Base-by-base conservation (phyloP, 495 filamentous ascomycete genomes). In the Cercophora scortea region DNA sequence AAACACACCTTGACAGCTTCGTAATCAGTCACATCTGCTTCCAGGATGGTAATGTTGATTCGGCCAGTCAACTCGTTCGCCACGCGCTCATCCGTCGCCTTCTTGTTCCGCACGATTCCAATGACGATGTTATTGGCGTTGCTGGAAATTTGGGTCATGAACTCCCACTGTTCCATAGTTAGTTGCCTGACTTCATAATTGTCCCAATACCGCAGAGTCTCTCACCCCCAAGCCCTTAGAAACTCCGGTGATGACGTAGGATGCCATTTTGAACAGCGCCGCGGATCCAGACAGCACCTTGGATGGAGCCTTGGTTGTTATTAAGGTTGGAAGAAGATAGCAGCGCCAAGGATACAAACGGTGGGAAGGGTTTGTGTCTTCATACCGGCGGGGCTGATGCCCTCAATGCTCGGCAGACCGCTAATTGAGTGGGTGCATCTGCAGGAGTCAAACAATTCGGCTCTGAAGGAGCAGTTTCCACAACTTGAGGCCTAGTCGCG, bases 41-140 rank as follows among this genome's bases (percentile, higher is more conserved):
- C 57, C n/a, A 79, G 50, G 33, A 72, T 53, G 39, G 75, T 57
- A 1, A 78, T 55, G 42, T 74, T 76, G 42, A 55, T 25, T 11
- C 67, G 61, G 19, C 36, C 44, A 16, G 42, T 47, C 6, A 65
- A 52, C 34, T 66, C 49, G 32, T 38, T 15, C 58, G 11, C 55
- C 10, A 64, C 58, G 50, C 52, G 58, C 35, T 53, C 56, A 13
- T 64, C 56, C 32, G 63, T 66, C 5, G 59, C 52, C 15, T 60
- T 50, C 44, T 68, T 69, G 51, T 68, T 52, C 12, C 72, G 66
- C 16, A 69, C 62, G 9, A 72, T 49, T 3, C 67, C 65, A 39
- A 72, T 63, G 36, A 76, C 58, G 0, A 15, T 59, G 38, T 61
- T 57, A 11, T 54, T 52, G 8, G 61, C 36, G n/a, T 63, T 50